phyloP scores from a whole-genome alignment of 441 rosid genomes.

The Bocquillonia castaneifolia region DNA sequence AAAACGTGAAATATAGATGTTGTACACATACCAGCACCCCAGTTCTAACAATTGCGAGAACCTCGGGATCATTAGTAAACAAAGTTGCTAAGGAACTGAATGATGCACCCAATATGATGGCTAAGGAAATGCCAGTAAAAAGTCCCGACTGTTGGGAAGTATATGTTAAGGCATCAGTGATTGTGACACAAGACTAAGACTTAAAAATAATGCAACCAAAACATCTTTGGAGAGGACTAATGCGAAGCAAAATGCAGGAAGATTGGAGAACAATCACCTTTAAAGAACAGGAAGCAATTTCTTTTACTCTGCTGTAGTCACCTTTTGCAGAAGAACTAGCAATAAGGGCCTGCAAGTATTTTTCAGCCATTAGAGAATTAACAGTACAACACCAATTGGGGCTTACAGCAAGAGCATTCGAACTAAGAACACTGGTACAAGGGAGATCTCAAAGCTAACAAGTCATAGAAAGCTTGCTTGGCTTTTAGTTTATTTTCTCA shows the following conservation, averaged over 20 bases:
- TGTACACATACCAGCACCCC: constrained; percentile 65
- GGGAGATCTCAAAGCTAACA: not conserved
- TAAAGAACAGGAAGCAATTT: constrained; percentile 63
- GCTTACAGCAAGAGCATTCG: not conserved
- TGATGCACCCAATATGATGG: constrained; percentile 61
- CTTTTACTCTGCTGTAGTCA: constrained; percentile 62
- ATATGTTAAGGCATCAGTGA: not conserved
- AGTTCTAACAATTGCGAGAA: constrained; percentile 64
- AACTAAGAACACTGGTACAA: not conserved
- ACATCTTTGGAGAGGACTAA: not conserved
- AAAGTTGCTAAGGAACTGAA: constrained; percentile 64
- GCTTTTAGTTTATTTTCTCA: too few relatives aligned
- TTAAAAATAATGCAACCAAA: not conserved
- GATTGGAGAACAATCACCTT: constrained; percentile 36
- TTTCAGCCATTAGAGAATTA: not conserved
- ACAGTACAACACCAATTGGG: too few relatives aligned
- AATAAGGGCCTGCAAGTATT: constrained; percentile 54
- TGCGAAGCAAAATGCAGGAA: not conserved
- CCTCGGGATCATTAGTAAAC: constrained; percentile 76
- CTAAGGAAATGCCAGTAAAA: constrained; percentile 58
- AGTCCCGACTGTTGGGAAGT: constrained; percentile 37
- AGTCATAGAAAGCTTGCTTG: too few relatives aligned
- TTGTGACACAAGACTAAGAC: not conserved
- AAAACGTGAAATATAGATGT: too few relatives aligned
- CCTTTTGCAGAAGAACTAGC: constrained; percentile 73